phyloP scores from a whole-genome alignment of 2,329 filamentous ascomycete species.

The Alternaria incomplexa region DNA sequence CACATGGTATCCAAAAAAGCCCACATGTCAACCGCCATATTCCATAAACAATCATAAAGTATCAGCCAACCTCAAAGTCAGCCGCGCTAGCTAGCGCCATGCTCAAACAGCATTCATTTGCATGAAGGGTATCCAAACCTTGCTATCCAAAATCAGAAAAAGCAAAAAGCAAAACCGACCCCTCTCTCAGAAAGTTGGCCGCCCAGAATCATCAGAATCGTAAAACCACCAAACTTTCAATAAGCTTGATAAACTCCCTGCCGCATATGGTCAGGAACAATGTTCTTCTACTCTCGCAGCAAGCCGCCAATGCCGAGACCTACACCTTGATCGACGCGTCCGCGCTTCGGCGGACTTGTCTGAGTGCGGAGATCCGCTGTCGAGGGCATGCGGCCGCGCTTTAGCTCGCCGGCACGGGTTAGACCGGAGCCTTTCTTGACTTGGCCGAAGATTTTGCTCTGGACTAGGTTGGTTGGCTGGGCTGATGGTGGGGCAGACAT shows the following conservation, averaged over 20 bases:
- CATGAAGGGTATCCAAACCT: conserved; percentile 25
- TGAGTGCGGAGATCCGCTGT: conserved; percentile 29
- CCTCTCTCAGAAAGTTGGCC: not conserved
- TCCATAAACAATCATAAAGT: not conserved
- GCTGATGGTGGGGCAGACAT: conserved; percentile 35
- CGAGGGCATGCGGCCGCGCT: conserved; percentile 39
- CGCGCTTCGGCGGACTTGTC: conserved; percentile 56
- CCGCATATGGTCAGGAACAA: conserved; percentile 19
- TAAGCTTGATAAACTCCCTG: conserved; percentile 12
- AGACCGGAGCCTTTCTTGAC: conserved; percentile 61
- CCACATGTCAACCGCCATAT: not conserved
- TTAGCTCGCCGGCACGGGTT: conserved; percentile 36
- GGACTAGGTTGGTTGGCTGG: conserved; percentile 51
- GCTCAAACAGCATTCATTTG: conserved; percentile 1
- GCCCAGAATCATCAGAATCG: conserved; percentile 17
- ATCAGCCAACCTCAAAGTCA: conserved; percentile 1
- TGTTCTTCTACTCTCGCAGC: conserved; percentile 34
- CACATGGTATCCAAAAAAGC: not conserved
- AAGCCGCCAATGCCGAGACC: conserved; percentile 63
- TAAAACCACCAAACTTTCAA: conserved; percentile 11
- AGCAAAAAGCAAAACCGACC: not conserved
- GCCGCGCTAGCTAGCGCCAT: conserved; percentile 3
- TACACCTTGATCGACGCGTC: conserved; percentile 56
- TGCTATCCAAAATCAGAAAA: conserved; percentile 1
- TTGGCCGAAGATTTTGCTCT: conserved; percentile 68